A percentile compares a stretch with the other conserved stretches of the same genome.
Conservation (phyloP, 192 early-diverging fungal species). For the Coemansia sp. region DNA sequence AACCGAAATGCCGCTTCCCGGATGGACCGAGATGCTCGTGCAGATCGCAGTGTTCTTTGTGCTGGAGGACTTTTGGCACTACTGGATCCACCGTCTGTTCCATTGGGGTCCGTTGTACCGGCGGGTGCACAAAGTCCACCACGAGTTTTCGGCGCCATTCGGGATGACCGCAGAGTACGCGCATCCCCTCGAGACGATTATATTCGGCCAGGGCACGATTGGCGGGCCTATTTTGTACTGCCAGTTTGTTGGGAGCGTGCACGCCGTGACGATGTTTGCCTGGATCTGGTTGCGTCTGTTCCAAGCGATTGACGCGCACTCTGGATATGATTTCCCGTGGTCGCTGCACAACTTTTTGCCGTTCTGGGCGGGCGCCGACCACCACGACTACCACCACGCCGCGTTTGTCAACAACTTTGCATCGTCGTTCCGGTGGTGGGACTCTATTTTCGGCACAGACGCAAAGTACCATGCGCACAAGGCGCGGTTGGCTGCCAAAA, state of each 20-base stretch:
- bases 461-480: conserved; percentile 66
- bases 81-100: conserved; percentile 84
- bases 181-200: conserved; percentile 79
- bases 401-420: conserved; percentile 79
- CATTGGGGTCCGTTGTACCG: conserved; percentile 89
- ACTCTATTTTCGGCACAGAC: conserved; percentile 84
- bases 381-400: conserved; percentile 93
- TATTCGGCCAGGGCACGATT: conserved; percentile 86
- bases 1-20: conserved; percentile 78
- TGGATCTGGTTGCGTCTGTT: conserved; percentile 84
- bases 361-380: conserved; percentile 89
- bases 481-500: conserved; percentile 33
- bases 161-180: conserved; percentile 89
- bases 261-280: conserved; percentile 78
- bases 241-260: conserved; percentile 64
- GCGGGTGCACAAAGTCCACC: conserved; percentile 91
- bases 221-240: conserved; percentile 76
- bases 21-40: conserved; percentile 63
- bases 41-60: conserved; percentile 78
- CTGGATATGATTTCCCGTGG: conserved; percentile 96
- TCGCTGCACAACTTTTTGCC: conserved; percentile 80
- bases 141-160: conserved; percentile 88
- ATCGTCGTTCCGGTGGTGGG: conserved; percentile 88
- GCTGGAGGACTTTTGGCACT: conserved; percentile 89
- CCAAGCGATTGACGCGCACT: conserved; percentile 87